Conservation (phyloP, 2,329 filamentous ascomycete species). For the Aspergillus japonicus region DNA sequence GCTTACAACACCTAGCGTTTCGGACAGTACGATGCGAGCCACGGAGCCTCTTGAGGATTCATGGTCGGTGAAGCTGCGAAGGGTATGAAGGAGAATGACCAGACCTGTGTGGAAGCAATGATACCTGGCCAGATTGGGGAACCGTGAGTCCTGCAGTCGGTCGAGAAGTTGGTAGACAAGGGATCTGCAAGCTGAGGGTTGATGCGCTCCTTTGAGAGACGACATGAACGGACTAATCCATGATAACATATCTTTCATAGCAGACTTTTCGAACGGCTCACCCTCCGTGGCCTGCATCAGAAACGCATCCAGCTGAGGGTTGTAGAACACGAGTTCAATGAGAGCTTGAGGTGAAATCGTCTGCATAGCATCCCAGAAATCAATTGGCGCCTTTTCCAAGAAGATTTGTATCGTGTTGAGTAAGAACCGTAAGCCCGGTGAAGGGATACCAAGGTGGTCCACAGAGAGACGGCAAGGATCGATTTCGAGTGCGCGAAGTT, state of each 20-base stretch:
- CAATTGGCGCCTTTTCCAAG: slow-evolving; percentile 70
- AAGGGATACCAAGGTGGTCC: slow-evolving; percentile 64
- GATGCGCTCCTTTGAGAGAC: slow-evolving; percentile 72
- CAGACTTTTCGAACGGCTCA: slow-evolving; percentile 53
- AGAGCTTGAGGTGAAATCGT: slow-evolving; percentile 76
- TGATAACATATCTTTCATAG: slow-evolving; percentile 64
- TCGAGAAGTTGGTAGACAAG: slow-evolving; percentile 73
- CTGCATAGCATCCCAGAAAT: slow-evolving; percentile 86
- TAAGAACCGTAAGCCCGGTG: slow-evolving; percentile 65
- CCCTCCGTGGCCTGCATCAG: slow-evolving; percentile 53
- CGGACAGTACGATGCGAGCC: slow-evolving; percentile 49
- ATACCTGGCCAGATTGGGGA: slow-evolving; percentile 44
- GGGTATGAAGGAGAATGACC: slow-evolving; percentile 45
- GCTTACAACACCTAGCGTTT: slow-evolving; percentile 48
- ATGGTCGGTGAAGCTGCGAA: slow-evolving; percentile 50
- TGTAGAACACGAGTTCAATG: slow-evolving; percentile 79
- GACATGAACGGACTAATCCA: slow-evolving; percentile 78
- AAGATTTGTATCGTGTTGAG: slow-evolving; percentile 69
- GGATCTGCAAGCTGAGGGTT: slow-evolving; percentile 77
- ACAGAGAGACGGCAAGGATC: slow-evolving; percentile 62
- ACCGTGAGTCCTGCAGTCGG: slow-evolving; percentile 46
- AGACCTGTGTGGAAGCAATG: slow-evolving; percentile 49
- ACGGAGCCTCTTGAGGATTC: slow-evolving; percentile 46
- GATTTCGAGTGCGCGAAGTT: slow-evolving; percentile 74
- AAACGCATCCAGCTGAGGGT: slow-evolving; percentile 62